Evolutionary conservation across 768 basidiomycete species (phyloP), one percentile per base, ranked within the genome.

Genomic region (Lentinula aciculospora): DNA sequence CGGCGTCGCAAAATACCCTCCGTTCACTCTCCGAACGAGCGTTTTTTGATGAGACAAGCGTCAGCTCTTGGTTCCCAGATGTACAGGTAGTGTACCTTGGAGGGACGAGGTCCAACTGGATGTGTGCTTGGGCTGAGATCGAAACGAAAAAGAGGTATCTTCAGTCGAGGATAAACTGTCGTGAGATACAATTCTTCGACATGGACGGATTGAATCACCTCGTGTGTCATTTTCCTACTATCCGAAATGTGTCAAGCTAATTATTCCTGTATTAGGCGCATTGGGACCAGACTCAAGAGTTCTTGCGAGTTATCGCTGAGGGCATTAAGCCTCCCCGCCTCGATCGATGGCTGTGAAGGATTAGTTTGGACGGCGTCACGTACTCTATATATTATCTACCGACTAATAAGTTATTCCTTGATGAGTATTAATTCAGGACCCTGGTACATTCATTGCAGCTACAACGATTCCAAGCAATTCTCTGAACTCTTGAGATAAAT

Each of bases 101-200:
- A 9, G 57, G 32, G 15, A 50, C 31, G 9, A 32, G 56, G n/a
- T 34, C 42, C 1, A 51, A 28, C 42, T 64, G 63, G 63, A 19
- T 28, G 15, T 53, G 44, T 23, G 56, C 53, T 1, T 64, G 54
- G 50, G 53, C 23, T 15, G 17, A 45, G n/a, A 56, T 60, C 17
- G 59, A 64, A 48, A 60, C 59, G 13, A 45, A 62, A 47, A 45
- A 51, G 44, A 17, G 56, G 27, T 60, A 62, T 50, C 36, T 45
- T 10, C 27, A 47, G 23, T 34, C 55, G 23, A 27, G 46, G 23
- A 10, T 23, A 23, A 2, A 17, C 9, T 21, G 19, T 8, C 36
- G 51, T 13, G 15, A 39, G 29, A 36, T 50, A 21, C 29, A n/a
- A 19, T 53, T 53, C 23, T 37, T 53, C 13, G 34, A 37, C 15